Base-by-base conservation (phyloP, 2,329 filamentous ascomycete species). In the Diaporthe longicolla region DNA sequence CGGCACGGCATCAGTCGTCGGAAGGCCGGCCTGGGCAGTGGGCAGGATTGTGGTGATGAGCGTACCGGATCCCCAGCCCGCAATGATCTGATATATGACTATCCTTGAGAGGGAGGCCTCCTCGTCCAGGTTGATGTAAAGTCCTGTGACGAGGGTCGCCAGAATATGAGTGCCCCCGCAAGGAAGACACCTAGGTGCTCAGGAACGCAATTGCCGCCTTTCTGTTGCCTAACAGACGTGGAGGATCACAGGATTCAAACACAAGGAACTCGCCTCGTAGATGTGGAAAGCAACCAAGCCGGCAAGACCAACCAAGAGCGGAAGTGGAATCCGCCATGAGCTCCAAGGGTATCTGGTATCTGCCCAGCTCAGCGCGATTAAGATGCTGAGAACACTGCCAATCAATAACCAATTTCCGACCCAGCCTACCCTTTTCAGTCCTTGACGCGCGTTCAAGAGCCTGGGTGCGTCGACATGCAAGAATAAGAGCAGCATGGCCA, bases 281-380 rank as follows among this genome's bases (percentile, higher is more conserved):
- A 59, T 19, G 10, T 45, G 9, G 55, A 77, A 78, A 9, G 17
- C 15, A 8, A 59, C 45, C 15, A 75, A n/a, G 35, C 74, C 74
- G 10, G 50, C 54, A 17, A 74, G 35, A 1, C 86, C 85, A 0
- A 87, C 65, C 6, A 87, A 72, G 3, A 89, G 76, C 1, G 87
- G 86, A 0, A 81, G 77, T 1, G 79, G 57, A 8, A 86, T 79
- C 0, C 79, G 79, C 29, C 76, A 79, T 21, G 81, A 79, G 0
- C 79, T 79, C 87, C 87, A 89, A 0, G 83, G 76, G 50, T 86
- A 79, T 0, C 79, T 73, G 0, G 83, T 78, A 0, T 85, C 86
- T n/a, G 82, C 85, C 70, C 80, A 85, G 24, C 82, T 84, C 5
- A 88, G 79, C 0, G 84, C 81, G 19, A 85, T 79, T 4, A 88